Base-by-base conservation (phyloP, 176 grass and related monocot species). In the Dendrocalamus sinicus region DNA sequence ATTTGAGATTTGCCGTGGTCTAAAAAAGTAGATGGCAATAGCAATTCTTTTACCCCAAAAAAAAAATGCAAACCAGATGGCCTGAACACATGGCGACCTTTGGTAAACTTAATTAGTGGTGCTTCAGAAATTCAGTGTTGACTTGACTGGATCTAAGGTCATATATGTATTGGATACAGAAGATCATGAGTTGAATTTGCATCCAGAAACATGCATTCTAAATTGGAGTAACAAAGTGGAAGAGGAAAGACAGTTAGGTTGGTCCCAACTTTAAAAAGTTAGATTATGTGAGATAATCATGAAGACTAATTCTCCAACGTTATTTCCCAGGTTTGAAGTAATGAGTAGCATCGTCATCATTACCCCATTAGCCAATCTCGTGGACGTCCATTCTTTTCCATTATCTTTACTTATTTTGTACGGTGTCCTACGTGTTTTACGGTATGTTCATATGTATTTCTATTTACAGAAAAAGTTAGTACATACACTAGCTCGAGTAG, bases 241-340 rank as follows among this genome's bases (percentile, higher is more conserved):
- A 43, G 68, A 5, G n/a, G 22, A 52, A 4, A 32, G 45, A 80
- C 54, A 72, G 45, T 80, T 54, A 73, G 77, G 77, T 11, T 66
- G 68, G 77, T 66, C 32, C 85, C 68, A 80, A 28, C 77, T 86
- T 86, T 80, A 47, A 7, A 44, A 80, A 86, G 17, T 68, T 44
- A 81, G 77, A 86, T 80, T 73, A 77, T 41, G 30, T 80, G 68
- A 83, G 72, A 82, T 82, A 64, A 78, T 44, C 30, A 85, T 80
- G 59, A 30, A 89, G 48, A 59, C 39, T 40, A 84, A 83, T 72
- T 48, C 61, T 73, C 54, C 69, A 74, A 37, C 39, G n/a, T 28
- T 76, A 75, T 81, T 69, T 75, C 82, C 76, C 60, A 81, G 41
- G 70, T 75, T 85, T 50, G 76, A 89, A 81, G 86, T 75, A 83